Conservation (phyloP, 306 rosid genomes). For the Vigna nakashimae region DNA sequence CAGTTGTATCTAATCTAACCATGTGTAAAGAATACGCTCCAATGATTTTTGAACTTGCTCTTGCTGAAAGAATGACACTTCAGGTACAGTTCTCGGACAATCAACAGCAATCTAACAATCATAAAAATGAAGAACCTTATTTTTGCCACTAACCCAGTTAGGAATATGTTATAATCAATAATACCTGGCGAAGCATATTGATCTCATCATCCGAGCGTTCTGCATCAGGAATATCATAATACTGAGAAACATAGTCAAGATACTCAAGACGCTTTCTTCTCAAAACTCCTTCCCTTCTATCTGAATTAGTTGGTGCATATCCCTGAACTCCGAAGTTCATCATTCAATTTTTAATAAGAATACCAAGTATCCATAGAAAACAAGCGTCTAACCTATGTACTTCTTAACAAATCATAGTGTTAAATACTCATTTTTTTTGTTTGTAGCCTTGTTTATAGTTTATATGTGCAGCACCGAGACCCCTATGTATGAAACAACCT, state of each 20-base stretch:
- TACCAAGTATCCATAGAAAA: conserved; percentile 34
- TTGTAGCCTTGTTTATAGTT: conserved; percentile 10
- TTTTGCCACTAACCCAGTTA: conserved; percentile 29
- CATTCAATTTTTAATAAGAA: conserved; percentile 66
- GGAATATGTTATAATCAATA: conserved; percentile 28
- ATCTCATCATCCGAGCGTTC: conserved; percentile 96
- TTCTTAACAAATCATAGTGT: not conserved
- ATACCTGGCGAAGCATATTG: conserved; percentile 98
- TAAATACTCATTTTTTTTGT: conserved; percentile 15
- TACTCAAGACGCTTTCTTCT: conserved; percentile 94
- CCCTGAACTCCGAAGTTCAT: conserved; percentile 90
- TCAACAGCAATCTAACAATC: conserved; percentile 80
- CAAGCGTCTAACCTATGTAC: conserved; percentile 29
- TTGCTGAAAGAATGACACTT: conserved; percentile 88
- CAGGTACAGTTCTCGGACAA: conserved; percentile 97
- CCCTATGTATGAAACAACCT: not conserved
- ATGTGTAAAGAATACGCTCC: conserved; percentile 92
- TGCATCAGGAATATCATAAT: conserved; percentile 83
- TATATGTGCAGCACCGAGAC: conserved; percentile 17
- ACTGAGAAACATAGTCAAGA: conserved; percentile 91
- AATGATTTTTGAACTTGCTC: conserved; percentile 88
- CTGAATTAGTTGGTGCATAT: conserved; percentile 99
- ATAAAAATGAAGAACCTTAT: conserved; percentile 10
- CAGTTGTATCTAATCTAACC: conserved; percentile 59
- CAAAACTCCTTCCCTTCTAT: conserved; percentile 94